Conservation (phyloP, 2,329 filamentous ascomycete species). For the Volutella citrinella region DNA sequence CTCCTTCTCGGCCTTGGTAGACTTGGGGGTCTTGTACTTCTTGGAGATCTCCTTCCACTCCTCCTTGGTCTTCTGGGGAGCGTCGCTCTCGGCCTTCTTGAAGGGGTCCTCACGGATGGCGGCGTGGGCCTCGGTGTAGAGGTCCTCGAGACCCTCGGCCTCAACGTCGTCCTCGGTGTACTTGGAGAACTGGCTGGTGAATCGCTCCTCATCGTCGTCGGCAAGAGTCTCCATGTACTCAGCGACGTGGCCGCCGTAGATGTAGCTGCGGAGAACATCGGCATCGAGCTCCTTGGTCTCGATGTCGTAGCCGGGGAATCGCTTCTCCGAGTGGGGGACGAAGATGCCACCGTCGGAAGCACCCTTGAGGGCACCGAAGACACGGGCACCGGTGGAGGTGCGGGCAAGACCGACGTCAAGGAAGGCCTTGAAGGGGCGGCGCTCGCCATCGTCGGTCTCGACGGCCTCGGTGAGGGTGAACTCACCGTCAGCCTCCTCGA, state of each 20-base stretch:
- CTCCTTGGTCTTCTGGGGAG: constrained; percentile 92
- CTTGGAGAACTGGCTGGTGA: constrained; percentile 95
- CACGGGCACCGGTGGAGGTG: constrained; percentile 96
- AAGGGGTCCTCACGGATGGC: constrained; percentile 96
- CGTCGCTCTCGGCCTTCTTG: constrained; percentile 79
- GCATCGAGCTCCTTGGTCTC: constrained; percentile 97
- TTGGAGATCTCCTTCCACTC: constrained; percentile 94
- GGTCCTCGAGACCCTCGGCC: constrained; percentile 93
- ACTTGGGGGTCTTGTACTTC: constrained; percentile 79
- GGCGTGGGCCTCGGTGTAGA: constrained; percentile 93
- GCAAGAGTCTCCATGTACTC: constrained; percentile 99
- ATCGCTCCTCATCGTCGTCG: constrained; percentile 99
- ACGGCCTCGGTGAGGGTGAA: constrained; percentile 92
- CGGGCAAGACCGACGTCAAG: constrained; percentile 96
- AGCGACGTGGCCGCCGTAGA: constrained; percentile 95
- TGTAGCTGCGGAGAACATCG: constrained; percentile 98
- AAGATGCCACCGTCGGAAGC: constrained; percentile 96
- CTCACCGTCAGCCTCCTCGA: constrained; percentile 96
- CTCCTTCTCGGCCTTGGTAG: constrained; percentile 79
- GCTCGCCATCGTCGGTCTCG: constrained; percentile 86
- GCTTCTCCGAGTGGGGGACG: constrained; percentile 98
- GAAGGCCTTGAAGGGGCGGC: constrained; percentile 99
- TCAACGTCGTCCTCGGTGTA: constrained; percentile 97
- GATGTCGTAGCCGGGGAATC: constrained; percentile 98
- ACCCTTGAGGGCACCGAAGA: constrained; percentile 99